Evolutionary conservation across 192 early-diverging fungal genomes (phyloP).

Genomic region (Backusella mclennaniae): DNA sequence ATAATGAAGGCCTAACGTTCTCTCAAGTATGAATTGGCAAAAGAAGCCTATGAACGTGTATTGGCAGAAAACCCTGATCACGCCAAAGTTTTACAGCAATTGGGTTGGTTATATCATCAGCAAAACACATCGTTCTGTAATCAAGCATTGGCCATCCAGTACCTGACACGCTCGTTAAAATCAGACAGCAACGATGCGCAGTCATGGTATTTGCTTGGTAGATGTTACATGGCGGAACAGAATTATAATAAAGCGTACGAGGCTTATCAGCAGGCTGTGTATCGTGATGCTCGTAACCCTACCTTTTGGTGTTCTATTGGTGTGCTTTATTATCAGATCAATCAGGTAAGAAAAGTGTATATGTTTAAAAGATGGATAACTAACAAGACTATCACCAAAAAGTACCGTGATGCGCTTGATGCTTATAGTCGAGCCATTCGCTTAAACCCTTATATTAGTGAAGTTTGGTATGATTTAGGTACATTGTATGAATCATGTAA

Average conservation of each 20-base stretch:
- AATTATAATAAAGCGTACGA: slow-evolving; percentile 95
- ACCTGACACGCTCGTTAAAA: slow-evolving; percentile 81
- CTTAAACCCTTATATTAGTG: slow-evolving; percentile 88
- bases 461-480: slow-evolving; percentile 97
- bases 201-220: slow-evolving; percentile 92
- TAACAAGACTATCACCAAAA: background rate
- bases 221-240: slow-evolving; percentile 94
- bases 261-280: slow-evolving; percentile 96
- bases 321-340: slow-evolving; percentile 95
- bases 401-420: slow-evolving; percentile 93
- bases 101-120: slow-evolving; percentile 94
- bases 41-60: slow-evolving; percentile 91
- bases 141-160: slow-evolving; percentile 81
- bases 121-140: slow-evolving; percentile 79
- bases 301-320: slow-evolving; percentile 99
- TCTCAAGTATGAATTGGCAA: slow-evolving; percentile 54
- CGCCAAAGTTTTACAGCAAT: slow-evolving; percentile 92
- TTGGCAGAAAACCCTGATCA: slow-evolving; percentile 86
- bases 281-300: slow-evolving; percentile 89
- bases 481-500: slow-evolving; percentile 97
- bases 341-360: slow-evolving; percentile 48
- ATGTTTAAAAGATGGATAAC: no score
- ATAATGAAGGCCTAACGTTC: no score
- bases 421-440: slow-evolving; percentile 95
- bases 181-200: slow-evolving; percentile 88